Percentiles rank a stretch among this genome's conserved stretches.
These are phyloP conservation scores for Ophiobolus disseminans DNA, from an alignment of 2,329 filamentous ascomycete species.

Conservation along the genomic window DNA sequence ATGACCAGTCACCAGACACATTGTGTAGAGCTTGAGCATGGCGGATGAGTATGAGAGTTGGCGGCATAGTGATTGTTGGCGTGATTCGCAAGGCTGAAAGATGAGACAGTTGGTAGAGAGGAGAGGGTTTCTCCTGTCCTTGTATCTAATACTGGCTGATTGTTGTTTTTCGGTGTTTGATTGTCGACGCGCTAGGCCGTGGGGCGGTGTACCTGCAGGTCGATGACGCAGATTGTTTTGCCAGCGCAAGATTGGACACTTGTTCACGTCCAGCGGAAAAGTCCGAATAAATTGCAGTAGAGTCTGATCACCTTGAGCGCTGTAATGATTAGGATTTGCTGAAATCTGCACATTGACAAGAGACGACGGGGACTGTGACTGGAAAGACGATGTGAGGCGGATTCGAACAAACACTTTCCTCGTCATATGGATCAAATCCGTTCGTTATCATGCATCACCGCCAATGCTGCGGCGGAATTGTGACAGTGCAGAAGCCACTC, in stretches of 20 bases:
- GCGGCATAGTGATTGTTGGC: conserved; percentile 43
- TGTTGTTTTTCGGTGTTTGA: conserved; percentile 8
- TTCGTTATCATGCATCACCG: conserved; percentile 37
- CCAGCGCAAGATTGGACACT: background rate
- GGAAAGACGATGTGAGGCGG: too few species aligned
- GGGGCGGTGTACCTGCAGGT: conserved; percentile 20
- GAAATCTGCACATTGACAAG: too few species aligned
- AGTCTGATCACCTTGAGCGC: too few species aligned
- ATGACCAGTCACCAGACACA: conserved; percentile 49
- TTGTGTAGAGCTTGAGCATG: conserved; percentile 57
- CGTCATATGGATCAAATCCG: conserved; percentile 24
- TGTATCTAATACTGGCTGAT: too few species aligned
- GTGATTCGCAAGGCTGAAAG: background rate
- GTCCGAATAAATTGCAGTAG: background rate
- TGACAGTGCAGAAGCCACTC: conserved; percentile 21
- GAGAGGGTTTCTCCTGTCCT: too few species aligned
- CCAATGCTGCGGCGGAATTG: conserved; percentile 33
- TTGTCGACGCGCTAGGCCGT: conserved; percentile 19
- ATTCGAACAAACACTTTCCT: too few species aligned
- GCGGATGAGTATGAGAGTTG: conserved; percentile 55
- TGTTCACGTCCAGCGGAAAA: background rate
- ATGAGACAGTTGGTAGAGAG: background rate
- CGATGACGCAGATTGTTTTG: conserved; percentile 17
- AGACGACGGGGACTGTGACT: conserved; percentile 7
- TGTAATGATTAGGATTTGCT: too few species aligned